Conservation (phyloP, 441 rosid species). For the Breynia disticha region DNA sequence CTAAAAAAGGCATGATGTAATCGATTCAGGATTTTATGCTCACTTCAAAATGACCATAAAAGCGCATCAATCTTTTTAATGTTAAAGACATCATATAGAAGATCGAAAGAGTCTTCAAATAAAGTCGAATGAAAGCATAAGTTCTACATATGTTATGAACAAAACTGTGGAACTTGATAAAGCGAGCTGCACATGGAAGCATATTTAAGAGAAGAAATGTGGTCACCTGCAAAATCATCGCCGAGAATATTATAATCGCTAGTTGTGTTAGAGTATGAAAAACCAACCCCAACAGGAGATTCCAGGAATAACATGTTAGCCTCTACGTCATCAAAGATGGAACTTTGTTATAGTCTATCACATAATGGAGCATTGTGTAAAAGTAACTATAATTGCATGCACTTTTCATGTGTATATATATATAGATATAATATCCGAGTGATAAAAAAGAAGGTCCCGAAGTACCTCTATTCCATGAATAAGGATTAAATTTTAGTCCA, state of each 20-base stretch:
- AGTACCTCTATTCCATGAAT: conserved; percentile 70
- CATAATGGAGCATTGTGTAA: conserved; percentile 13
- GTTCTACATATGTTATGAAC: background rate
- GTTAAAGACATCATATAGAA: background rate
- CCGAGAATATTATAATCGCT: conserved; percentile 53
- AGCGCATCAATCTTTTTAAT: background rate
- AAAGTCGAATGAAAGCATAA: background rate
- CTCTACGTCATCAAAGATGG: conserved; percentile 37
- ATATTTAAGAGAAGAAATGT: background rate
- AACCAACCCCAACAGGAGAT: conserved; percentile 87
- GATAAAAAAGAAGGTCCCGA: background rate
- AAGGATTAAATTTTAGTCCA: conserved; percentile 44
- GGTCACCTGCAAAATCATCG: conserved; percentile 68
- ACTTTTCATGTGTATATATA: background rate
- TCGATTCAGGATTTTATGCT: conserved; percentile 3
- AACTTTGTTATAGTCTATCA: conserved; percentile 3
- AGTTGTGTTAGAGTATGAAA: conserved; percentile 77
- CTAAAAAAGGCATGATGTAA: conserved; percentile 24
- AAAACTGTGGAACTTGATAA: background rate
- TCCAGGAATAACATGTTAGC: conserved; percentile 86
- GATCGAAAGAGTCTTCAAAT: background rate
- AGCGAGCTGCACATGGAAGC: conserved; percentile 3
- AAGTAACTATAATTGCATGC: background rate
- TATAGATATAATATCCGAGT: background rate
- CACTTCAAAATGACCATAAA: background rate